A percentile compares a stretch with the other conserved stretches of the same genome.
phyloP scores from a whole-genome alignment of 768 basidiomycete species.

The Obba rivulosa region DNA sequence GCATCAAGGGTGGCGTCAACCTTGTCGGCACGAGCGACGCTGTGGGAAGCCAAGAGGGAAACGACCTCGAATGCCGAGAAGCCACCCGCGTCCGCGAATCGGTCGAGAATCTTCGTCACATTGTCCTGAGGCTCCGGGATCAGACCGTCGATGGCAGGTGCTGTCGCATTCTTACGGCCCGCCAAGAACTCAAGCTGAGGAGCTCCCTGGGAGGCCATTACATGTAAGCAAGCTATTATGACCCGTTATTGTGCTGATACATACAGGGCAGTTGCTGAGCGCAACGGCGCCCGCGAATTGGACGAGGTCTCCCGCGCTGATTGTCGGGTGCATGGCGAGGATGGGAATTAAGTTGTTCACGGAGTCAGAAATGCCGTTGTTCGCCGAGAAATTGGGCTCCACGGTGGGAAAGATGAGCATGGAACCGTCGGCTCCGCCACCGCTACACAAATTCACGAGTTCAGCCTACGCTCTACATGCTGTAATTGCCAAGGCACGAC shows the following conservation, averaged over 20 bases:
- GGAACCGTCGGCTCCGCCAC: constrained; percentile 16
- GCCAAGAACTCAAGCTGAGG: constrained; percentile 7
- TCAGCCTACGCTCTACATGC: not conserved
- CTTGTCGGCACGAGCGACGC: constrained; percentile 14
- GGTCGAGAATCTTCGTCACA: constrained; percentile 5
- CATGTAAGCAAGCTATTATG: not conserved
- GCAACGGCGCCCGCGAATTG: constrained; percentile 15
- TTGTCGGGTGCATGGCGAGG: constrained; percentile 8
- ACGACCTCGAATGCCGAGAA: constrained; percentile 31
- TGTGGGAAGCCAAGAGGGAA: constrained; percentile 27
- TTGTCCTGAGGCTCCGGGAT: constrained; percentile 4
- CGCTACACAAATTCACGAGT: not conserved
- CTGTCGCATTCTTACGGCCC: constrained; percentile 9
- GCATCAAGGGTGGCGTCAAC: constrained; percentile 20
- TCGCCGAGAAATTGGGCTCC: constrained; percentile 13
- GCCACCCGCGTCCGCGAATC: constrained; percentile 14
- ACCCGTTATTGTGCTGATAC: not conserved
- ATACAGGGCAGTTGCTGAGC: constrained; percentile 9
- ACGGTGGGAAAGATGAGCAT: constrained; percentile 12
- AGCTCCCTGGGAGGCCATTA: not conserved
- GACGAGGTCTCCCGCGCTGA: constrained; percentile 12
- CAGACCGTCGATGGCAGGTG: constrained; percentile 6
- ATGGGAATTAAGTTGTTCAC: constrained; percentile 11
- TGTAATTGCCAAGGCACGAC: not conserved
- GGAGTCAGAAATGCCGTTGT: constrained; percentile 18